These are phyloP conservation scores for Arctium minus DNA, from an alignment of 129 eudicot species.

Conservation along the genomic window DNA sequence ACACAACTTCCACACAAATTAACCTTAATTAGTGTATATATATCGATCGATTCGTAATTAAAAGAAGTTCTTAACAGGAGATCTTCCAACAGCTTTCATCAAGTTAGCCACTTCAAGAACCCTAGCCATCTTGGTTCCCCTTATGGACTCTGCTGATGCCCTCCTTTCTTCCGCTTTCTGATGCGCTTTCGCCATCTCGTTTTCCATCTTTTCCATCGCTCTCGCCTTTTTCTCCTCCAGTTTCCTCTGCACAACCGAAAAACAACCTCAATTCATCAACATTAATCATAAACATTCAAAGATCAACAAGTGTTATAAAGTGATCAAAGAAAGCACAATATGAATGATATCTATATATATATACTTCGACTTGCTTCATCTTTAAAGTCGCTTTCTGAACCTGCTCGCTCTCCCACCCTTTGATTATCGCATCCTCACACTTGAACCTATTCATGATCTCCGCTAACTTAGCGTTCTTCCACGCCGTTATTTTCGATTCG, in stretches of 20 bases:
- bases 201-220: conserved; percentile 80
- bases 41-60: not conserved
- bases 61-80: conserved; percentile 68
- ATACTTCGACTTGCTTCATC: conserved; percentile 84
- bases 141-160: conserved; percentile 69
- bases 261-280: not conserved
- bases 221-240: conserved; percentile 84
- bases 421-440: conserved; percentile 70
- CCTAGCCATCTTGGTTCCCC: conserved; percentile 72
- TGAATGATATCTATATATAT: not conserved
- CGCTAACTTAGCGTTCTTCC: conserved; percentile 77
- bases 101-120: conserved; percentile 70
- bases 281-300: not conserved
- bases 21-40: not conserved
- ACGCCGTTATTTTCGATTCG: conserved; percentile 70
- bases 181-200: conserved; percentile 83
- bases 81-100: conserved; percentile 72
- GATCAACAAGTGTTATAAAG: not conserved
- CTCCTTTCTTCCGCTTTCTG: conserved; percentile 81
- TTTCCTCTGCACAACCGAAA: conserved; percentile 51
- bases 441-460: conserved; percentile 74
- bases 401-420: conserved; percentile 76
- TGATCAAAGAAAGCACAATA: no score
- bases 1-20: not conserved
- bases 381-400: conserved; percentile 57